These are phyloP conservation scores for Epichloe baconii DNA, from an alignment of 2,329 filamentous ascomycete genomes.

Conservation along the genomic window DNA sequence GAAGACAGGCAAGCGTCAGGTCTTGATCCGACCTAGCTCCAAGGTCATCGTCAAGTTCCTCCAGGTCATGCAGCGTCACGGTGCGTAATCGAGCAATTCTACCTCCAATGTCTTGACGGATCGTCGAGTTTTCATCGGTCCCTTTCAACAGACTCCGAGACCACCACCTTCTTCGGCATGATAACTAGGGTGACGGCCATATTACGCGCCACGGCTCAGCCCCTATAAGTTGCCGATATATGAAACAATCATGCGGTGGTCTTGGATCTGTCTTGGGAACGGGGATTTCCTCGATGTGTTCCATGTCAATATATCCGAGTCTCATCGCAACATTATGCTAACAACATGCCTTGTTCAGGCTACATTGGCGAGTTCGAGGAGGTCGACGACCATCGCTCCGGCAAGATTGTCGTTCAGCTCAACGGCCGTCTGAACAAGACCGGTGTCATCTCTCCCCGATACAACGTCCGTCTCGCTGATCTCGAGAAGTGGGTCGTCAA, in stretches of 20 bases:
- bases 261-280: slow-evolving; percentile 52
- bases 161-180: slow-evolving; percentile 59
- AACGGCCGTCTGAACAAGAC: slow-evolving; percentile 98
- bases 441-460: slow-evolving; percentile 97
- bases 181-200: slow-evolving; percentile 99
- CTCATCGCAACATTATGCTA: slow-evolving; percentile 68
- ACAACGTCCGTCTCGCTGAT: slow-evolving; percentile 96
- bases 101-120: not conserved
- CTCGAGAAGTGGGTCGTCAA: slow-evolving; percentile 99
- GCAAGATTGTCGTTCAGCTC: slow-evolving; percentile 99
- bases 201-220: slow-evolving; percentile 66
- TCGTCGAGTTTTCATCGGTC: not conserved
- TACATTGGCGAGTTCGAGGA: slow-evolving; percentile 99
- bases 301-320: slow-evolving; percentile 62
- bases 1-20: slow-evolving; percentile 99
- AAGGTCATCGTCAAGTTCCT: slow-evolving; percentile 99
- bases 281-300: slow-evolving; percentile 7
- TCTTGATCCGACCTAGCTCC: slow-evolving; percentile 92
- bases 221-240: slow-evolving; percentile 99
- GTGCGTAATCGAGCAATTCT: slow-evolving; percentile 47
- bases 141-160: slow-evolving; percentile 9
- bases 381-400: slow-evolving; percentile 97
- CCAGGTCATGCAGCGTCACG: slow-evolving; percentile 97
- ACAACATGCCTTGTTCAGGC: slow-evolving; percentile 44
- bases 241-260: slow-evolving; percentile 55